These are phyloP conservation scores for Talaromyces stipitatus DNA, from an alignment of 495 filamentous ascomycete genomes.

Conservation along the genomic window DNA sequence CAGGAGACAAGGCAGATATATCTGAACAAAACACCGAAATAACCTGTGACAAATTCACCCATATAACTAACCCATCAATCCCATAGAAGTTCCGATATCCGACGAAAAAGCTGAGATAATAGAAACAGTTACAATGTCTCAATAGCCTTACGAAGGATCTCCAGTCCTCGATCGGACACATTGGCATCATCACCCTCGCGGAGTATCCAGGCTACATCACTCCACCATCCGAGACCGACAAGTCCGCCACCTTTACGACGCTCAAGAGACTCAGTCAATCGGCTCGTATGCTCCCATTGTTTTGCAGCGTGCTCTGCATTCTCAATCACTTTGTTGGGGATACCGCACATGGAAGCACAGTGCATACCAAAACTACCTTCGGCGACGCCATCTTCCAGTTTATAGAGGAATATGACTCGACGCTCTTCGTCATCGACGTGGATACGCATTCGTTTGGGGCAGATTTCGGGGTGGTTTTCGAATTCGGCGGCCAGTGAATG, in stretches of 20 bases:
- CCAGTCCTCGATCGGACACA: slow-evolving; percentile 46
- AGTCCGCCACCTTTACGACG: slow-evolving; percentile 65
- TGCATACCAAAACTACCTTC: slow-evolving; percentile 99
- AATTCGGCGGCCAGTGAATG: slow-evolving; percentile 91
- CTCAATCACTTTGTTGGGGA: slow-evolving; percentile 73
- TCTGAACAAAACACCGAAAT: not conserved
- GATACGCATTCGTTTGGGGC: slow-evolving; percentile 84
- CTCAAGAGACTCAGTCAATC: slow-evolving; percentile 82
- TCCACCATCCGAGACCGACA: slow-evolving; percentile 81
- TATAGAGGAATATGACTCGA: slow-evolving; percentile 89
- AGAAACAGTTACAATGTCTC: slow-evolving; percentile 52
- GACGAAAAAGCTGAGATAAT: not conserved
- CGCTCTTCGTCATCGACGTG: slow-evolving; percentile 79
- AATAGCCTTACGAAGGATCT: slow-evolving; percentile 70
- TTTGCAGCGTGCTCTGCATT: slow-evolving; percentile 82
- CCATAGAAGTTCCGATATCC: not conserved
- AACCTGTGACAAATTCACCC: not conserved
- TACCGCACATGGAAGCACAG: slow-evolving; percentile 97
- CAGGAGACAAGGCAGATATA: not conserved
- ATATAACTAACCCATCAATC: not conserved
- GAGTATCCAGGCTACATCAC: slow-evolving; percentile 81
- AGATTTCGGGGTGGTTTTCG: slow-evolving; percentile 76
- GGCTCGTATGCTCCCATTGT: slow-evolving; percentile 91
- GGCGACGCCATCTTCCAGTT: slow-evolving; percentile 88
- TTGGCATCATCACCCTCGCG: slow-evolving; percentile 35